Evolutionary conservation across 2,329 filamentous ascomycete species (phyloP), one percentile per base, ranked within the genome.

Genomic region (Paraconiothyrium sp.): DNA sequence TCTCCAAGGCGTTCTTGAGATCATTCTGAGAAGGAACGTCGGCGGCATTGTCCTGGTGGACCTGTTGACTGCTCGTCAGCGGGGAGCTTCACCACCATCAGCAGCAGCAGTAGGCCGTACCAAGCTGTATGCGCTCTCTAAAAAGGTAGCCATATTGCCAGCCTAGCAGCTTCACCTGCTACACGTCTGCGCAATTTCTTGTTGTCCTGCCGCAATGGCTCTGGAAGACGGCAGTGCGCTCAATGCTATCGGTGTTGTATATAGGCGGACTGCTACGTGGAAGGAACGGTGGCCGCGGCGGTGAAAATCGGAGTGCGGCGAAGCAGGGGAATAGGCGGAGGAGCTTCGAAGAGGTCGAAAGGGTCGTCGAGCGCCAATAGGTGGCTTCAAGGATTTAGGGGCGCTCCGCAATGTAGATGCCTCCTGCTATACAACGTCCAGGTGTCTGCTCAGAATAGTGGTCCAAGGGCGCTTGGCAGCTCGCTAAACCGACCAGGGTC

Each of bases 31-130:
- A 89, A 61, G 95, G 94, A 75, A 96, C 90, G 80, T 98, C 95
- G 70, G 94, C 92, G 66, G 93, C 88, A 86, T 97, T 98, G 88
- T 99, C 95, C 87, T 95, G 90, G 82, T 97, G 94, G 82, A 99
- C 76, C 75, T 77, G 63, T 72, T 63, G 37, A 62, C 61, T 64
- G 58, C 49, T 63, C 57, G 72, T 78, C 73, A 77, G 75, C 73
- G 63, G 62, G 63, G 58, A 71, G 72, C 69, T 71, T 67, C 44
- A 54, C 63, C 62, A 59, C 63, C 59, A 54, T 63, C 62, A 59
- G 62, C 59, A 70, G 73, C 59, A 70, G 73, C 72, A 70, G 68
- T 72, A 67, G 64, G 69, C 65, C 64, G 58, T 75, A 78, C 93
- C 83, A 99, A 84, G 82, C 93, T 97, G 87, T 98, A 99, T 69